Base-by-base conservation (phyloP, 352 stramenopile species). In the Thraustochytrium sp. region DNA sequence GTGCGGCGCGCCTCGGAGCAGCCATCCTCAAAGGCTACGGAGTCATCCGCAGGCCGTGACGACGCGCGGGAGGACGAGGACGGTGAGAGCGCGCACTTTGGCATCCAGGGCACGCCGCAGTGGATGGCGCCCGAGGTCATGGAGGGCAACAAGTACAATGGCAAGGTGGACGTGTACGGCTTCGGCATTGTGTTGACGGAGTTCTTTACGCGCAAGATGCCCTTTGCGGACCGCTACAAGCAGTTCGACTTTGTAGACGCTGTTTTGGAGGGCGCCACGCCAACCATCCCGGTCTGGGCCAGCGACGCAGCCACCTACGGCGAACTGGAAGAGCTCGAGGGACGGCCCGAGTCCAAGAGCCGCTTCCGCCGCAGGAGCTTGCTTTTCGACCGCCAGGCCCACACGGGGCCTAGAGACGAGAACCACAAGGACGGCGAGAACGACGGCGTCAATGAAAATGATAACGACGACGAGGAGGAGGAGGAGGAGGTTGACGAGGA, bases 101-200 rank as follows among this genome's bases (percentile, higher is more conserved):
- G 76, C 16, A 65, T 55, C 21, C 38, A 84, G 49, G 85, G 85
- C 18, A 87, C 85, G 29, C 72, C 83, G 36, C 89, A 96, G 73
- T 94, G 90, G 89, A 94, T 93, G 88, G 91, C 91, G 46, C 91
- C 91, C 4, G 91, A 94, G 83, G 90, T 95, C 23, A 61, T 87
- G 51, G 68, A 83, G 29, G 86, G 85, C 29, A 48, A 85, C 38
- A 36, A 53, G 16, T 85, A 85, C 82, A 73, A 63, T 53, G 40
- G 73, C 44, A 76, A 85, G 42, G 85, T 87, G 16, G 85, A 87
- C 59, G 78, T 86, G 64, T 87, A 86, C 64, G 64, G 64, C 34
- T 87, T 87, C 56, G 85, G 85, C 18, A 86, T 87, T 72, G 54
- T 87, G 40, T 37, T 87, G 78, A 84, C 62, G 18, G 85, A 87